Conservation (phyloP, 2,329 filamentous ascomycete genomes). For the Penicillium aurantiogriseum region DNA sequence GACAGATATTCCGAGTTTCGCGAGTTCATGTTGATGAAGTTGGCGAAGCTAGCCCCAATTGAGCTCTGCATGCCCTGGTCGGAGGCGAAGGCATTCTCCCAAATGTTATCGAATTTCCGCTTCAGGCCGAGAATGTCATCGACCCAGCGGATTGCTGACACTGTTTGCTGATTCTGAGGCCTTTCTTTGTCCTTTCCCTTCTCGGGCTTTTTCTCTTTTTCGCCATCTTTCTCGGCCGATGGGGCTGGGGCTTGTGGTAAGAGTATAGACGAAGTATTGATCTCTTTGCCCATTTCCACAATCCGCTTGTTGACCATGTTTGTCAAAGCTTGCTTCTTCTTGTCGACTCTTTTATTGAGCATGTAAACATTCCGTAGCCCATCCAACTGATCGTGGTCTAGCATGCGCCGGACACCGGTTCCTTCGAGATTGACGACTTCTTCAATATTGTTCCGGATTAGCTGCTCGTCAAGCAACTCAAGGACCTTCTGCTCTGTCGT, state of each 20-base stretch:
- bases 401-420: slow-evolving; percentile 83
- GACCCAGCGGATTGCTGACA: slow-evolving; percentile 90
- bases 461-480: slow-evolving; percentile 72
- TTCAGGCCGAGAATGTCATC: slow-evolving; percentile 84
- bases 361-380: slow-evolving; percentile 80
- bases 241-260: slow-evolving; percentile 48
- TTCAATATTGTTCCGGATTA: slow-evolving; percentile 73
- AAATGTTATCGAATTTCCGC: slow-evolving; percentile 82
- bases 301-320: slow-evolving; percentile 71
- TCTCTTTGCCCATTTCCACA: slow-evolving; percentile 74
- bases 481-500: slow-evolving; percentile 72
- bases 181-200: slow-evolving; percentile 51
- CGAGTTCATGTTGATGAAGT: slow-evolving; percentile 89
- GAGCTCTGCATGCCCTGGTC: slow-evolving; percentile 79
- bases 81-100: slow-evolving; percentile 67
- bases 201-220: slow-evolving; percentile 50
- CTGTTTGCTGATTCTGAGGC: slow-evolving; percentile 73
- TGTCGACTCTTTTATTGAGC: slow-evolving; percentile 74
- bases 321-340: slow-evolving; percentile 68
- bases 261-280: slow-evolving; percentile 64
- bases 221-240: slow-evolving; percentile 49
- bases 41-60: slow-evolving; percentile 80
- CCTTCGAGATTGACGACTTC: slow-evolving; percentile 82
- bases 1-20: slow-evolving; percentile 91
- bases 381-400: slow-evolving; percentile 79